Base-by-base conservation (phyloP, 2,329 filamentous ascomycete species). In the Phialemonium atrogriseum region DNA sequence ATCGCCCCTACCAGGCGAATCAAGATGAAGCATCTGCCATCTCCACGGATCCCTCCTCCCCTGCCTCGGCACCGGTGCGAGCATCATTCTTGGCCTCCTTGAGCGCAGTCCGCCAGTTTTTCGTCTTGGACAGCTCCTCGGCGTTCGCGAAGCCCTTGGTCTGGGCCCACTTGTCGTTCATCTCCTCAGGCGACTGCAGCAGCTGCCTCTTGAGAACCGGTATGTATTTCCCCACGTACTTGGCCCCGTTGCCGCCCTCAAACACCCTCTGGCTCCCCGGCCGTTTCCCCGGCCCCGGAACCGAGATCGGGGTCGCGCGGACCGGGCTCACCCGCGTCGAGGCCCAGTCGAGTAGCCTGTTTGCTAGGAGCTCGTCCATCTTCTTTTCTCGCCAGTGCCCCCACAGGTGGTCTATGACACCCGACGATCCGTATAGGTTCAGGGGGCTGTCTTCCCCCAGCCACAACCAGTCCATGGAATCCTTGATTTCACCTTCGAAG, bases 301-400 rank as follows among this genome's bases (percentile, higher is more conserved):
- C 29, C 35, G 12, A 34, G 16, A 24, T 30, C 31, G 19, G 21
- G 24, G 14, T 21, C 11, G 23, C 33, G 11, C 28, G 34, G 24
- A 28, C 24, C 19, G 46, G 32, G 17, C 46, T 40, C 15, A 46
- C 36, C 42, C 68, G 64, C 2, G 40, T 47, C 16, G 66, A 58
- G 7, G 75, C 59, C 26, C 80, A 58, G 47, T 84, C 74, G 37
- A 96, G 63, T 30, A 98, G 60, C 44, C 77, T 73, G 37, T 73
- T 78, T 0, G 85, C 77, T 34, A 98, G 65, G 32, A 94, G 64
- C 65, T 96, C 91, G 48, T 96, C 87, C 44, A 96, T 84, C 65
- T 94, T 94, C 33, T 73, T 68, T 49, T 78, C 74, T 37, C 84
- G 74, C 89, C 91, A 98, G 14, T 77, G 62, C 38, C 71, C 66